These are phyloP conservation scores for Mycena venus DNA, from an alignment of 768 basidiomycete species.

Conservation along the genomic window DNA sequence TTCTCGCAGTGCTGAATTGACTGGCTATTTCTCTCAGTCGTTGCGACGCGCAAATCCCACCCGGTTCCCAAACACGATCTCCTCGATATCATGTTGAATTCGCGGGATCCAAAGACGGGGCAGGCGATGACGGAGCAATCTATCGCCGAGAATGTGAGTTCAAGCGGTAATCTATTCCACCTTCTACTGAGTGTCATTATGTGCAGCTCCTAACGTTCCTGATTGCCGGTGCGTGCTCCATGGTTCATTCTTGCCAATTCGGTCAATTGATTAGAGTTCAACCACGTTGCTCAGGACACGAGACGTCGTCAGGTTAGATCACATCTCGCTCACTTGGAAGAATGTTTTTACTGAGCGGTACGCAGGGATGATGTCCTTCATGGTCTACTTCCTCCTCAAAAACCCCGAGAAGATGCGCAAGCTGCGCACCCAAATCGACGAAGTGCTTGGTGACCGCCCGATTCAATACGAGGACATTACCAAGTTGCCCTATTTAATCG, in stretches of 20 bases:
- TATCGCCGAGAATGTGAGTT: conserved; percentile 57
- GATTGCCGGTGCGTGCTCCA: conserved; percentile 55
- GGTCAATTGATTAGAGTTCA: not conserved
- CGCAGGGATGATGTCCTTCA: conserved; percentile 52
- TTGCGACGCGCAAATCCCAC: conserved; percentile 52
- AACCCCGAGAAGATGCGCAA: conserved; percentile 57
- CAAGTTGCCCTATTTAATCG: conserved; percentile 57
- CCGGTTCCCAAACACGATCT: conserved; percentile 57
- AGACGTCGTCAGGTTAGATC: conserved; percentile 40
- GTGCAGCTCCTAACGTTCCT: conserved; percentile 61
- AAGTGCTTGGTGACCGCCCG: conserved; percentile 53
- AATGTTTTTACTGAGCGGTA: not conserved
- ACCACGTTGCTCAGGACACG: conserved; percentile 35
- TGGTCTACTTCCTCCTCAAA: conserved; percentile 58
- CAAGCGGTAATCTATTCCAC: not conserved
- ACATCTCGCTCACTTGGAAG: too few relatives aligned
- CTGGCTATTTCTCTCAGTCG: conserved; percentile 42
- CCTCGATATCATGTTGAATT: conserved; percentile 59
- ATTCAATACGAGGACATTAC: conserved; percentile 53
- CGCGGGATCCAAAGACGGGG: conserved; percentile 60
- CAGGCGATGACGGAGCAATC: conserved; percentile 53
- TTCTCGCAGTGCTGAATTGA: not conserved
- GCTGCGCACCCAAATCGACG: conserved; percentile 62
- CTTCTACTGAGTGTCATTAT: not conserved
- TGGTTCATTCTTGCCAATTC: not conserved